These are phyloP conservation scores for Spergularia bocconei DNA, from an alignment of 148 eudicot genomes.

Conservation along the genomic window DNA sequence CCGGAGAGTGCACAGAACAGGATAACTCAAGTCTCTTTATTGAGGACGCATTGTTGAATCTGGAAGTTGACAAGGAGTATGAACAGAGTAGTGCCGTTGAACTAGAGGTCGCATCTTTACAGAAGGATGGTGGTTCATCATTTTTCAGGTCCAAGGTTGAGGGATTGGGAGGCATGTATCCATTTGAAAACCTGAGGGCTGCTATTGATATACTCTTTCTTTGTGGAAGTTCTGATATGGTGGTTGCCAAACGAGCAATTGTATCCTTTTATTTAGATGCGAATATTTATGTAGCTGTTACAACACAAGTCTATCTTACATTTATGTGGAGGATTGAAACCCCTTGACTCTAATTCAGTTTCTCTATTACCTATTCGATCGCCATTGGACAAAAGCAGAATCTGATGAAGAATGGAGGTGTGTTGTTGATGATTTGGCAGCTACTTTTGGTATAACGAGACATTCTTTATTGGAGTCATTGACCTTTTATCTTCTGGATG, in stretches of 20 bases:
- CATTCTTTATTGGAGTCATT: slow-evolving; percentile 82
- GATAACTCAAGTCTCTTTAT: slow-evolving; percentile 63
- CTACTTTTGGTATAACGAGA: slow-evolving; percentile 70
- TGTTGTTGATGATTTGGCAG: slow-evolving; percentile 87
- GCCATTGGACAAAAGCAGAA: slow-evolving; percentile 62
- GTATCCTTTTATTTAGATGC: slow-evolving; percentile 60
- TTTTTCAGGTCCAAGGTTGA: slow-evolving; percentile 56
- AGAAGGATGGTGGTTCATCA: slow-evolving; percentile 59
- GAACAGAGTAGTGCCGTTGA: slow-evolving; percentile 41
- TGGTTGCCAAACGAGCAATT: slow-evolving; percentile 87
- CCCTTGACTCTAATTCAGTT: slow-evolving; percentile 64
- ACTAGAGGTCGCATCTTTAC: slow-evolving; percentile 59
- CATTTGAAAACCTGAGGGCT: slow-evolving; percentile 78
- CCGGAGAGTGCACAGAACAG: slow-evolving; percentile 34
- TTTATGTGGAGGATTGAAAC: background rate
- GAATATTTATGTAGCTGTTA: background rate
- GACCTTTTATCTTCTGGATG: slow-evolving; percentile 87
- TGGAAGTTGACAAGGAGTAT: slow-evolving; percentile 61
- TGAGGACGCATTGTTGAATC: slow-evolving; percentile 89
- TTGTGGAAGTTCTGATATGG: slow-evolving; percentile 81
- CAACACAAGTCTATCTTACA: slow-evolving; percentile 1
- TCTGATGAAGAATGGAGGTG: slow-evolving; percentile 65
- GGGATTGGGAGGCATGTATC: slow-evolving; percentile 74
- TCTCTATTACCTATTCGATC: slow-evolving; percentile 83
- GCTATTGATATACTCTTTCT: slow-evolving; percentile 83